Base-by-base conservation (phyloP, 139 green algal genomes). In the Penium margaritaceum region DNA sequence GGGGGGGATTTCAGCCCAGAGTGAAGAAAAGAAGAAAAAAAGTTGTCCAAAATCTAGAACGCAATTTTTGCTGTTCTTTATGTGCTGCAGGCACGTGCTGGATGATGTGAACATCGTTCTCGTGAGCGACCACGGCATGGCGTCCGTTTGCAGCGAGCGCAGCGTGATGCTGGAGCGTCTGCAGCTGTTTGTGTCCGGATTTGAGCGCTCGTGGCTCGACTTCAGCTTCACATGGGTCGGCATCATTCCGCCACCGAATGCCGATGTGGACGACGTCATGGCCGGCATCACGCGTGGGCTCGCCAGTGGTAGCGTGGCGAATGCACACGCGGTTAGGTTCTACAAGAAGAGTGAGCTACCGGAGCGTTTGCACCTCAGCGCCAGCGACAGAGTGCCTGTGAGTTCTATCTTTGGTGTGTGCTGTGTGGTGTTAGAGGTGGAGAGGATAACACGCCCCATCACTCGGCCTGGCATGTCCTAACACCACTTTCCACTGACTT, bases 81-180 rank as follows among this genome's bases (percentile, higher is more conserved):
- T n/a, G n/a, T n/a, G n/a, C n/a, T 6, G 5, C 64, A 72, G 64
- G 64, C 12, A 35, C 57, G 37, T 78, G 5, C 7, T 77, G 19
- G 7, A 76, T n/a, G 35, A 60, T 12, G 14, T 51, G 2, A 15
- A 76, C 63, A 46, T 79, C 19, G 76, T 79, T 24, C 17, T 79
- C 6, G n/a, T 79, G 24, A 36, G 63, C 43, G 72, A 79, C 30
- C 72, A 79, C 44, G 72, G 72, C 3, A 79, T 79, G 72, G n/a
- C 38, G 24, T 32, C 38, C 4, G 37, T 53, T 7, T 79, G 72
- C 34, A 34, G 3, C 5, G 17, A 17, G 3, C 69, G 51, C 64
- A 43, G 62, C 24, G 17, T 78, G 19, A 64, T 64, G 6, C 36
- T 68, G 5, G 70, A 70, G 35, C 63, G 77, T 39, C 32, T 78